Evolutionary conservation across 1,284 basidiomycete genomes (phyloP), one percentile per base, ranked within the genome.

Genomic region (Porodaedalea pini): DNA sequence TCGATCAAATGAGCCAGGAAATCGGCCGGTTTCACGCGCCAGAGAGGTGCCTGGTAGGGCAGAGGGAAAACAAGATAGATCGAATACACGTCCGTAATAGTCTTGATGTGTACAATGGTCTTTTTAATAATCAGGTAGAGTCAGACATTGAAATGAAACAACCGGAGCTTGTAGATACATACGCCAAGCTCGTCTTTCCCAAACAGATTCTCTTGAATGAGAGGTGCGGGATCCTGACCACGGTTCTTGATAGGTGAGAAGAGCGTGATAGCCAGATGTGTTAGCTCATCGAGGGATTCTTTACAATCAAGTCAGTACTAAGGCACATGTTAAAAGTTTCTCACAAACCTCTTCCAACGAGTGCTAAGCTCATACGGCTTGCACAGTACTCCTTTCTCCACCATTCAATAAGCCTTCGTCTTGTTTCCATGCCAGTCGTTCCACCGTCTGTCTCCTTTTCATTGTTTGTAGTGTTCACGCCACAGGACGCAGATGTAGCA

Each of bases 311-410:
- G 44, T 27, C 32, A 34, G 32, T 84, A 61, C 86, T 81, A 64
- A 87, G 76, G 15, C 23, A 31, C 48, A 32, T 25, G 50, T 51
- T 60, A 49, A 27, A 49, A n/a, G 8, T 10, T 51, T 13, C 19
- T 29, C 3, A 64, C 71, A 64, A 65, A 86, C 94, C 92, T 77
- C 90, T 92, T 23, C 95, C 94, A 34, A 97, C 78, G n/a, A 99
- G 82, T 62, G 89, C 92, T 34, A 99, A 73, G 65, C 89, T 88
- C 95, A 98, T 98, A 53, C 94, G 78, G 68, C 92, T 88, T 4
- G 97, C 93, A 64, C 91, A 96, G 71, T 99, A 99, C 70, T 98
- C 88, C 63, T 83, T 80, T 52, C 76, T 78, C 91, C 96, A 98
- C 93, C 98, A 99, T 72, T 96, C 88, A 58, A 99, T 85, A 60